Base-by-base conservation (phyloP, 257 asterid genomes). In the Solanum stenotomum region DNA sequence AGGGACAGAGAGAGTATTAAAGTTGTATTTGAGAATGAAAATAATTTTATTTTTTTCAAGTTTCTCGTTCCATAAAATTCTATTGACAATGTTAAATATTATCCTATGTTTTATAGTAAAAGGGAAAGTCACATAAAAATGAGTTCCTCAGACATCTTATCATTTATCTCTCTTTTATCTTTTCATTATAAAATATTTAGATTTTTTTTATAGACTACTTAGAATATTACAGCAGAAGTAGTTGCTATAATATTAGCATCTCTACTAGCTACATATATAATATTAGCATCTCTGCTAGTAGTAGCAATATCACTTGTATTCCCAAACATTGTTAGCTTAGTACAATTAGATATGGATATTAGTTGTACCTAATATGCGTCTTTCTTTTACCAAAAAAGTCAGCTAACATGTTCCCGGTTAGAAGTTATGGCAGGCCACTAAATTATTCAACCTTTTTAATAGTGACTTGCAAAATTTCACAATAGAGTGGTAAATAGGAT, bases 21-120 rank as follows among this genome's bases (percentile, higher is more conserved):
- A 65, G 1, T 65, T 67, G 1, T 25, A 0, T 25, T 18, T 10
- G 7, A 56, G n/a, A 10, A 5, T 8, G 7, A 67, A 67, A 25
- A 25, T 10, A 25, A 67, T n/a, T 0, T 10, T 4, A 1, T 0
- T 23, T 63, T n/a, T 63, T 63, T 4, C 2, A 61, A 63, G 18
- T 65, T 65, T 5, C 18, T 65, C 3, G 1, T 65, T 2, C 1
- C 0, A 0, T n/a, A 25, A 5, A 12, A 1, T 65, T n/a, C 1
- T 65, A 65, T 2, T 65, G 4, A 11, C 29, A 10, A 65, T 5
- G 8, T n/a, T 25, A 25, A 25, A 65, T 6, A 11, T 65, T 5
- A 6, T n/a, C 18, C 8, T 15, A 65, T 65, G 1, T 25, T 5
- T 25, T 16, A 65, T n/a, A 11, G 72, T 11, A 5, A 1, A 65